A percentile compares a stretch with the other conserved stretches of the same genome.
phyloP scores from a whole-genome alignment of 1,284 basidiomycete genomes.

The Xanthoconium separans region DNA sequence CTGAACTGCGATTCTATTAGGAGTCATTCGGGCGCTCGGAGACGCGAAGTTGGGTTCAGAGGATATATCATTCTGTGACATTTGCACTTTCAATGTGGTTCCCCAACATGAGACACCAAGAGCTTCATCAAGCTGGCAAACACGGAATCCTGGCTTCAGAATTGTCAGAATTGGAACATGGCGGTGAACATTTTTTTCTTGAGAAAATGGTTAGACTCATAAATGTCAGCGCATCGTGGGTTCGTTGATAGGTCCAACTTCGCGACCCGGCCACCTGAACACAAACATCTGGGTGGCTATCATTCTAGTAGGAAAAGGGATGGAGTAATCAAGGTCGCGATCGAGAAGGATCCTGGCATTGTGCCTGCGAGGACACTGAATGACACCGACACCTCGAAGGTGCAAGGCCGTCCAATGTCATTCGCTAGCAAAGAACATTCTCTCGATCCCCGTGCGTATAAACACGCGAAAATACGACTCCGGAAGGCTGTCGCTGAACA shows the following conservation, averaged over 20 bases:
- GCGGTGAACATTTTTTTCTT: conserved; percentile 6
- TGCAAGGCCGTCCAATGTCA: neutral
- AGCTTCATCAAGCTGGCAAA: neutral
- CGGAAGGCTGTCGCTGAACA: conserved; percentile 84
- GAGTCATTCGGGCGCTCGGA: conserved; percentile 14
- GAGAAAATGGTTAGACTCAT: conserved; percentile 3
- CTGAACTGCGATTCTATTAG: conserved; percentile 18
- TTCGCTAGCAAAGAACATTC: conserved; percentile 1
- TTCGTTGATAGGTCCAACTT: neutral
- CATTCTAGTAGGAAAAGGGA: neutral
- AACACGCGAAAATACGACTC: conserved; percentile 78
- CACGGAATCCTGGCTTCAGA: conserved; percentile 3
- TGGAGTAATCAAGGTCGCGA: neutral
- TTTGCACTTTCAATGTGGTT: conserved; percentile 8
- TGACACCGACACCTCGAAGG: neutral
- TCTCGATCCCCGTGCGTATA: conserved; percentile 76
- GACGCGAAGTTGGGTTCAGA: conserved; percentile 15
- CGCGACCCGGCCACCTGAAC: neutral
- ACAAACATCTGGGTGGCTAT: neutral
- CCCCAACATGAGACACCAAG: neutral
- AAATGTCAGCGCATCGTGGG: neutral
- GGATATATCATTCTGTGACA: conserved; percentile 5
- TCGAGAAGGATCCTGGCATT: neutral
- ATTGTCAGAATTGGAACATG: conserved; percentile 1
- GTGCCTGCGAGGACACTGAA: neutral